Evolutionary conservation across 2,329 filamentous ascomycete species (phyloP), one percentile per base, ranked within the genome.

Genomic region (Paraphoma chrysanthemicola): DNA sequence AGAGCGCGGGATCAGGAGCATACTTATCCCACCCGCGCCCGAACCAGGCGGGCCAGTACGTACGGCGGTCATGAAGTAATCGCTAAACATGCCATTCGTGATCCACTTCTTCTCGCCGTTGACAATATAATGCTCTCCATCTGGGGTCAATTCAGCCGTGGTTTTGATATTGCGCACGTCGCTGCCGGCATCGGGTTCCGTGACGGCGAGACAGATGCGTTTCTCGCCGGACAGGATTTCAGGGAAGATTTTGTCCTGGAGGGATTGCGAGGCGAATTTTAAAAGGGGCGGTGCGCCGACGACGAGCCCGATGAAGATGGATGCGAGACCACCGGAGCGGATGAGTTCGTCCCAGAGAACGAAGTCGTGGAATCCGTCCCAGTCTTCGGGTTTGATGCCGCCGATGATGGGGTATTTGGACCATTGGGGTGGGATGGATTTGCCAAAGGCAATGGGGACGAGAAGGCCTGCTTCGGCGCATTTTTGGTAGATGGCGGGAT

Each of bases 361-460:
- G 33, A 77, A 65, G 58, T 77, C 74, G 53, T 77, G 75, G 62
- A 77, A 77, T 16, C 69, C 73, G 47, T 77, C 68, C 73, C 74
- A 76, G 44, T 76, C 72, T 30, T 62, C 61, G 6, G 70, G 49
- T 4, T 59, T 59, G 44, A 76, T 70, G 1, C 87, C 87, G 0
- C 86, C 79, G 45, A 92, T 85, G 65, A 78, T 76, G 12, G 66
- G 66, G 48, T 71, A 71, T 18, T 61, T 43, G 14, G 66, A 55
- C 64, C 66, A 73, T 39, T 70, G 60, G 6, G 56, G 46, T 1
- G 70, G 70, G 17, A 72, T 72, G 6, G 63, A 50, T 39, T 72
- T 72, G 38, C 70, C 70, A 5, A 66, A 70, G 5, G 70, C 68
- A 28, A 73, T 73, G 28, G 69, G 70, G 9, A 73, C 64, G n/a